Conservation (phyloP, 73 alveolate genomes). For the Blepharisma japonicum region DNA sequence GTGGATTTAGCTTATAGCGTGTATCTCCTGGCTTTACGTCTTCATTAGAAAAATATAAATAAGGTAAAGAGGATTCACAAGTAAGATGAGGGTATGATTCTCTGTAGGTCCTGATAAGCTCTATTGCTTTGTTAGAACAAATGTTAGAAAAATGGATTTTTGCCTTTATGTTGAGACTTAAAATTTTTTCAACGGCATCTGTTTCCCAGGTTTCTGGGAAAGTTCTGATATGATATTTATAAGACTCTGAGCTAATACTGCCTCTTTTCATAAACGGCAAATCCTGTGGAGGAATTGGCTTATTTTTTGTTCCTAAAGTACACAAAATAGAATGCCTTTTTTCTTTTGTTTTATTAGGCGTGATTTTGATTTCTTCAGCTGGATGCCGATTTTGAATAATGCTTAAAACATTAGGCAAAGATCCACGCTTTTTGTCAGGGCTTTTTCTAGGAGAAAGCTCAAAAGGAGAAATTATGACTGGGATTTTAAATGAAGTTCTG, state of each 20-base stretch:
- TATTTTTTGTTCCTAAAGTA: not conserved
- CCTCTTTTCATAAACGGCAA: conserved; percentile 20
- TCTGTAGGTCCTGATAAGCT: not conserved
- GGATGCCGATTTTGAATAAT: too few species aligned
- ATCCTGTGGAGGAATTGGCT: conserved; percentile 18
- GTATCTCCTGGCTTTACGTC: conserved; percentile 32
- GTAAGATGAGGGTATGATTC: not conserved
- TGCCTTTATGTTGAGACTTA: not conserved
- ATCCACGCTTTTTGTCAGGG: conserved; percentile 1
- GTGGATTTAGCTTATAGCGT: conserved; percentile 29
- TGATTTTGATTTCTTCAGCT: not conserved
- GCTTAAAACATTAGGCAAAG: not conserved
- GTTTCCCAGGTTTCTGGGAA: conserved; percentile 12
- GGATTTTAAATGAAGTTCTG: too few species aligned
- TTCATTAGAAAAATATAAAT: not conserved
- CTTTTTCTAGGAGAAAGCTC: too few species aligned
- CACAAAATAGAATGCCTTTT: not conserved
- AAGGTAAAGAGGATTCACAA: conserved; percentile 29
- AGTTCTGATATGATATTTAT: not conserved
- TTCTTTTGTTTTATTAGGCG: not conserved
- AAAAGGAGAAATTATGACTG: too few species aligned
- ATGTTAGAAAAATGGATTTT: conserved; percentile 10
- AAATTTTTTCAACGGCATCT: not conserved
- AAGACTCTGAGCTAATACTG: not conserved
- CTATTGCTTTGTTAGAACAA: not conserved